Evolutionary conservation across 2,329 filamentous ascomycete species (phyloP).

Genomic region (Neonectria hederae): DNA sequence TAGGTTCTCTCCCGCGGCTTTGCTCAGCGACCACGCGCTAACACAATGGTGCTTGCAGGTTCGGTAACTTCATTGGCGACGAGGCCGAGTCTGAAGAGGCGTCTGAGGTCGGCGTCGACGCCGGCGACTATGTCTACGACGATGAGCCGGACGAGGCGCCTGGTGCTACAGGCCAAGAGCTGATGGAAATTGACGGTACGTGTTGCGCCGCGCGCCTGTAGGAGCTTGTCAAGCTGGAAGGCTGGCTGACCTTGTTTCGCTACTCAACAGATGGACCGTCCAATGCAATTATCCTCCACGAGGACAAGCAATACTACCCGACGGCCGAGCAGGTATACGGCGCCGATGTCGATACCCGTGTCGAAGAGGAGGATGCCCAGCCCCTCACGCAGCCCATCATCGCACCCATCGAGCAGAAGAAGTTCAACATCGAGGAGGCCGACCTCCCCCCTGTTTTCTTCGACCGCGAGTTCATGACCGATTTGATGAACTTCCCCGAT

Average conservation of each 20-base stretch:
- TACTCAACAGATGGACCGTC: constrained; percentile 75
- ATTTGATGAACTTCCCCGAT: constrained; percentile 94
- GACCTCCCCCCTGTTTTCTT: constrained; percentile 90
- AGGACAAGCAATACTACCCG: constrained; percentile 99
- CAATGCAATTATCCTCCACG: constrained; percentile 96
- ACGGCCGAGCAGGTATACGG: constrained; percentile 98
- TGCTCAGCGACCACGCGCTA: constrained; percentile 26
- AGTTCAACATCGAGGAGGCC: constrained; percentile 92
- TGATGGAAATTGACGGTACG: constrained; percentile 92
- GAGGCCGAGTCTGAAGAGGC: constrained; percentile 86
- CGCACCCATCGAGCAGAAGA: constrained; percentile 91
- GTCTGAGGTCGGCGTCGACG: constrained; percentile 78
- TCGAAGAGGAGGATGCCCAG: constrained; percentile 97
- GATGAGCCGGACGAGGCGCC: constrained; percentile 75
- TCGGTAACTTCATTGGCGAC: constrained; percentile 98
- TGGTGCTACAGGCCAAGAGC: constrained; percentile 76
- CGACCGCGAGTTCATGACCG: constrained; percentile 90
- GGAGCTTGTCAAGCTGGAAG: constrained; percentile 3
- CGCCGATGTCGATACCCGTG: constrained; percentile 90
- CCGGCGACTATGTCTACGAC: constrained; percentile 82
- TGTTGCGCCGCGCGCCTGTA: constrained; percentile 4
- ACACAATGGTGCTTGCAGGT: constrained; percentile 62
- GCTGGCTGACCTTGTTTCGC: constrained; percentile 38
- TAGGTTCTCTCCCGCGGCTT: constrained; percentile 47
- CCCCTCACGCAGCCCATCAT: constrained; percentile 92